Percentiles rank a stretch among this genome's conserved stretches.
Conservation (phyloP, 2,329 filamentous ascomycete species). For the Paraconiothyrium brasiliense region DNA sequence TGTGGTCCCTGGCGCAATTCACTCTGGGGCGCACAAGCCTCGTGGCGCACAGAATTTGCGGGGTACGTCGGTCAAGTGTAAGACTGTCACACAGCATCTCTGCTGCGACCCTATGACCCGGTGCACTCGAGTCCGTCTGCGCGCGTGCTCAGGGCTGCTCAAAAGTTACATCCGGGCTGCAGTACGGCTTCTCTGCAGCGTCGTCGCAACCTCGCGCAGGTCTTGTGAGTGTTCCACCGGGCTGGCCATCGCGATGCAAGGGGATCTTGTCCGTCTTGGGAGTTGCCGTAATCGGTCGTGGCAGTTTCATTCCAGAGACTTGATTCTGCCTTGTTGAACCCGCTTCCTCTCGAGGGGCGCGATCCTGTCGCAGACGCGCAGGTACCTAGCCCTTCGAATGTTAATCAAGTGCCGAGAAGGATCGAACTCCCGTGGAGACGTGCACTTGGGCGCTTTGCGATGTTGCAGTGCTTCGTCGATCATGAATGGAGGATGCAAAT, state of each 20-base stretch:
- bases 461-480: constrained; percentile 21
- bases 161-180: constrained; percentile 22
- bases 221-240: constrained; percentile 37
- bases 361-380: constrained; percentile 4
- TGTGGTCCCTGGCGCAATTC: constrained; percentile 10
- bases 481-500: constrained; percentile 26
- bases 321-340: constrained; percentile 8
- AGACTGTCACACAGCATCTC: constrained; percentile 30
- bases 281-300: constrained; percentile 17
- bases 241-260: constrained; percentile 17
- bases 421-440: constrained; percentile 7
- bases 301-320: constrained; percentile 5
- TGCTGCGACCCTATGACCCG: constrained; percentile 33
- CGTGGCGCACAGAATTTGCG: constrained; percentile 25
- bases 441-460: constrained; percentile 2
- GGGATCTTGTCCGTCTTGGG: constrained; percentile 14
- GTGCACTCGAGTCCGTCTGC: constrained; percentile 28
- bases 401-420: constrained; percentile 9
- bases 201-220: constrained; percentile 24
- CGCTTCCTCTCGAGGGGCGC: neutral
- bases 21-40: constrained; percentile 10
- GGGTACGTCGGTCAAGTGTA: constrained; percentile 21
- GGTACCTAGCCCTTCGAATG: constrained; percentile 2
- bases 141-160: constrained; percentile 34
- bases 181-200: constrained; percentile 16